A percentile compares a stretch with the other conserved stretches of the same genome.
Conservation (phyloP, 257 asterid genomes). For the Nicotiana attenuata region DNA sequence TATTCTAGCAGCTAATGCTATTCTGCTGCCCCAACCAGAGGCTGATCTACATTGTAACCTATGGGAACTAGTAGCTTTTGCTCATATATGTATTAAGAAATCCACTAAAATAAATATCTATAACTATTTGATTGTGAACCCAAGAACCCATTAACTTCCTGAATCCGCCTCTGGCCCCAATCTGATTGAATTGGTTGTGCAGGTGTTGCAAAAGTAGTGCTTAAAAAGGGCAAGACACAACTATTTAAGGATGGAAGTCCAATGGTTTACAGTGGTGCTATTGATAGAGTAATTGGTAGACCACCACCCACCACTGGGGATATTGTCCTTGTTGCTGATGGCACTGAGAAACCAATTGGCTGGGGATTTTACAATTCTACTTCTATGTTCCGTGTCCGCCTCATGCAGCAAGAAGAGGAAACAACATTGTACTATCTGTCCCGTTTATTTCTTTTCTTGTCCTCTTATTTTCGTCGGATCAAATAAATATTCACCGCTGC, state of each 20-base stretch:
- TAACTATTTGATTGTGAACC: no score
- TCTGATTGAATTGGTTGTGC: slow-evolving; percentile 8
- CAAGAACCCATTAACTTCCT: no score
- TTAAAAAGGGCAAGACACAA: slow-evolving; percentile 86
- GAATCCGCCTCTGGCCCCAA: background rate
- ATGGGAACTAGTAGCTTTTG: no score
- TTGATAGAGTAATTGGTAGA: slow-evolving; percentile 80
- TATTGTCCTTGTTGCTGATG: slow-evolving; percentile 80
- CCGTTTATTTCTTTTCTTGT: background rate
- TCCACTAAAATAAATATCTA: no score
- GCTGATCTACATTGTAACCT: no score
- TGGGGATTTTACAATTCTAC: slow-evolving; percentile 94
- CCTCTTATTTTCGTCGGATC: background rate
- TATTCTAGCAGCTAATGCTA: no score
- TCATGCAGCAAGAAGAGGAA: slow-evolving; percentile 91
- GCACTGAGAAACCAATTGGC: slow-evolving; percentile 79
- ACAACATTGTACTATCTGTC: slow-evolving; percentile 44
- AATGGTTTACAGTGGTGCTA: slow-evolving; percentile 95
- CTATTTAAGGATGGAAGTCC: slow-evolving; percentile 87
- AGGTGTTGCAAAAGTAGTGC: slow-evolving; percentile 87
- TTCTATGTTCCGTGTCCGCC: slow-evolving; percentile 95
- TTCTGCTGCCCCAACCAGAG: no score
- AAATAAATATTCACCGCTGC: background rate
- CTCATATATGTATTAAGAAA: no score
- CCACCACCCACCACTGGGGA: slow-evolving; percentile 95